Conservation (phyloP, 371 early-diverging fungal species). For the Syncephalastrum racemosum region DNA sequence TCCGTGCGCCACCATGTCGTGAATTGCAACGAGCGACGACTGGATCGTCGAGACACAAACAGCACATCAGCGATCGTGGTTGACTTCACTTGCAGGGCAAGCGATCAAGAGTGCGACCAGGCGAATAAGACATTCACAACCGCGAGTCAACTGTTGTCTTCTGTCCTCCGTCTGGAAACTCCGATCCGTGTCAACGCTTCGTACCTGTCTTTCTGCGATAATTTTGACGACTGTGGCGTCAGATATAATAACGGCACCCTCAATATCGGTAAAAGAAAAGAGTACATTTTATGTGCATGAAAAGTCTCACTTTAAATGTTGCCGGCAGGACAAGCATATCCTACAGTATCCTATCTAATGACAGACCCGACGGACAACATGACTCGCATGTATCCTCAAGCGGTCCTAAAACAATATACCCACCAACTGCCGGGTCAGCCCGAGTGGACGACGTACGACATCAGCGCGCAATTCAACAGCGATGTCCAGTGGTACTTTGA, state of each 20-base stretch:
- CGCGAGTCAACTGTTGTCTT: slow-evolving; percentile 37
- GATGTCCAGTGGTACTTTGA: slow-evolving; percentile 53
- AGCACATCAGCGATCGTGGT: slow-evolving; percentile 1
- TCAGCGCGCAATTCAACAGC: slow-evolving; percentile 63
- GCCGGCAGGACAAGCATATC: slow-evolving; percentile 33
- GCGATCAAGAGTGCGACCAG: slow-evolving; percentile 19
- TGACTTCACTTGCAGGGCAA: slow-evolving; percentile 11
- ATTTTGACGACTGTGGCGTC: slow-evolving; percentile 27
- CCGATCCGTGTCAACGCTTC: slow-evolving; percentile 56
- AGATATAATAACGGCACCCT: slow-evolving; percentile 12
- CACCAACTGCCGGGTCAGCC: slow-evolving; percentile 31
- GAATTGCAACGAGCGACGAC: no score
- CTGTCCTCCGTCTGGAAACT: slow-evolving; percentile 34
- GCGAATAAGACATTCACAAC: slow-evolving; percentile 28
- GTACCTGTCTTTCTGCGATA: slow-evolving; percentile 52
- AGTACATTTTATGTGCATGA: background rate
- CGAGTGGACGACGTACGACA: slow-evolving; percentile 46
- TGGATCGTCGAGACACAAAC: background rate
- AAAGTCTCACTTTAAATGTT: background rate
- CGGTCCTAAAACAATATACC: slow-evolving; percentile 59
- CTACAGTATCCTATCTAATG: slow-evolving; percentile 48
- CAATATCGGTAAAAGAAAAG: slow-evolving; percentile 29
- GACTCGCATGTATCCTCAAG: slow-evolving; percentile 64
- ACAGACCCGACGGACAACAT: slow-evolving; percentile 37
- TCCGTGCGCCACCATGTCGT: no score